A percentile compares a stretch with the other conserved stretches of the same genome.
These are phyloP conservation scores for Penicillium hesseltinei DNA, from an alignment of 2,329 filamentous ascomycete genomes.

Conservation along the genomic window DNA sequence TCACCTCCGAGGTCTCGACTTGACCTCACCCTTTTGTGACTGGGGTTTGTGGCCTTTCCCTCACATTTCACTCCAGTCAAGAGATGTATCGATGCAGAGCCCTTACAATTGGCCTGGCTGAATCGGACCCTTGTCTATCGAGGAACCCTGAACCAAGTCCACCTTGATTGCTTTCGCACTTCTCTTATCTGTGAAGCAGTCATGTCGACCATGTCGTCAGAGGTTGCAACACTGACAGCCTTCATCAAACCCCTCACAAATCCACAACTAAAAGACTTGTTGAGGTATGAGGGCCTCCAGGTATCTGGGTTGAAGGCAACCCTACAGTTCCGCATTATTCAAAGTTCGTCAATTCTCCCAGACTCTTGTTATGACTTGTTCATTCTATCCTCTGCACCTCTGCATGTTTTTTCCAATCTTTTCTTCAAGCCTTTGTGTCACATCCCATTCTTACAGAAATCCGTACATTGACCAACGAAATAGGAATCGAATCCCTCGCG, in stretches of 20 bases:
- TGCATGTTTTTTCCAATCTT: background rate
- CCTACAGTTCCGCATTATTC: conserved; percentile 73
- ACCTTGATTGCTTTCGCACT: conserved; percentile 17
- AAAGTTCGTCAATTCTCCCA: conserved; percentile 59
- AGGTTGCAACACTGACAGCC: conserved; percentile 43
- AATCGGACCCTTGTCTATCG: conserved; percentile 19
- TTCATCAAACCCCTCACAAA: conserved; percentile 58
- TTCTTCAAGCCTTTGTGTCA: background rate
- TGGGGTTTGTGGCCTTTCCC: conserved; percentile 3
- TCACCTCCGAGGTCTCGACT: conserved; percentile 1
- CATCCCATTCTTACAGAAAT: background rate
- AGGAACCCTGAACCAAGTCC: conserved; percentile 7
- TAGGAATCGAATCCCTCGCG: conserved; percentile 5
- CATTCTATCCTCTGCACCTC: conserved; percentile 6
- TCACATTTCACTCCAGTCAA: conserved; percentile 6
- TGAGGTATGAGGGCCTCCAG: conserved; percentile 69
- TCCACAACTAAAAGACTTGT: conserved; percentile 71
- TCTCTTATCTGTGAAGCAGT: conserved; percentile 14
- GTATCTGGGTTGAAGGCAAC: conserved; percentile 83
- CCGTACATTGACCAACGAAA: conserved; percentile 16
- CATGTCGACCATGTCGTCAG: conserved; percentile 43
- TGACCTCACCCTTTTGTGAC: background rate
- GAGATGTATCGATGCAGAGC: conserved; percentile 32
- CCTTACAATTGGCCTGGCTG: conserved; percentile 19
- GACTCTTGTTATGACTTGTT: background rate